Evolutionary conservation across 208 protist genomes (phyloP).

Genomic region (Sergeia podlipaevii): DNA sequence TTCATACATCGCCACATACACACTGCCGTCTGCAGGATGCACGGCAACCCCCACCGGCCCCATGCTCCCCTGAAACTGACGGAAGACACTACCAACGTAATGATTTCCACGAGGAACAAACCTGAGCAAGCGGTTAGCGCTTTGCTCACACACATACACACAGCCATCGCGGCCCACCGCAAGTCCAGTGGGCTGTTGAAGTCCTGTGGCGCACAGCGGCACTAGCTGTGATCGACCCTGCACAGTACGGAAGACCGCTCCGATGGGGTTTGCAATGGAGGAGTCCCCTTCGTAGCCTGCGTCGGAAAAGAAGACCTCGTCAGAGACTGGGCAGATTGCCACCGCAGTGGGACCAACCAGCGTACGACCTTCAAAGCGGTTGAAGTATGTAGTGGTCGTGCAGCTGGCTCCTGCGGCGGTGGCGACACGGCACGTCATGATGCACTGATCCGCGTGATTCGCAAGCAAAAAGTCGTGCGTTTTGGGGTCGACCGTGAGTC

Average conservation of each 20-base stretch:
- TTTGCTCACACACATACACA: constrained; percentile 65
- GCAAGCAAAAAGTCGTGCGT: constrained; percentile 28
- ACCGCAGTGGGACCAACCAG: constrained; percentile 49
- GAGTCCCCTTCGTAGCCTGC: constrained; percentile 58
- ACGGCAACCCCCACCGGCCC: constrained; percentile 55
- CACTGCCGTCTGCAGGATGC: constrained; percentile 23
- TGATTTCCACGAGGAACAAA: constrained; percentile 48
- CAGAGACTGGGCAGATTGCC: constrained; percentile 24
- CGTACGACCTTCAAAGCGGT: constrained; percentile 28
- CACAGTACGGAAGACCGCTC: constrained; percentile 64
- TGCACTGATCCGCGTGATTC: constrained; percentile 23
- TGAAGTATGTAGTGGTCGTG: constrained; percentile 12
- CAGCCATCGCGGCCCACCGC: constrained; percentile 37
- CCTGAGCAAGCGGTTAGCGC: constrained; percentile 56
- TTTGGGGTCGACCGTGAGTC: constrained; percentile 18
- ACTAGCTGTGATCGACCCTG: constrained; percentile 41
- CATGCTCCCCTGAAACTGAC: constrained; percentile 52
- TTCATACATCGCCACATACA: constrained; percentile 74
- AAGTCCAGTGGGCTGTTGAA: constrained; percentile 46
- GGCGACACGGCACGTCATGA: constrained; percentile 9
- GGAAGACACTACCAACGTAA: constrained; percentile 57
- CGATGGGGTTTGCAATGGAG: constrained; percentile 35
- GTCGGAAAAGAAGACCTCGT: constrained; percentile 75
- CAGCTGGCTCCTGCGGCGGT: background rate
- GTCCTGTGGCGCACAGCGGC: constrained; percentile 39